phyloP scores from a whole-genome alignment of 495 filamentous ascomycete genomes.

The Penicillium argentinense region DNA sequence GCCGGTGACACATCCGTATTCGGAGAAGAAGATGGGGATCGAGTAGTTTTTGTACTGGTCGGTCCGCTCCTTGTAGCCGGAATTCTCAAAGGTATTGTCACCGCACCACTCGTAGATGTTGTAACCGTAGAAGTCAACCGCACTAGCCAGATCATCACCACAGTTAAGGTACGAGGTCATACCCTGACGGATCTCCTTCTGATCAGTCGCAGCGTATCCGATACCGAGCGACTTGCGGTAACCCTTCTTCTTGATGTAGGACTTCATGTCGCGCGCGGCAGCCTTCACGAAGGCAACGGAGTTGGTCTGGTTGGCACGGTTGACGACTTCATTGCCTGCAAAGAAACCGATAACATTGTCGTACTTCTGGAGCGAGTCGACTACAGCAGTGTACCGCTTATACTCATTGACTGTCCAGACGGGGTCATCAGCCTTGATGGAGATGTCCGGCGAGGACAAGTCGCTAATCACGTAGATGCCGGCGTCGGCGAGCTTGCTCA shows the following conservation, averaged over 20 bases:
- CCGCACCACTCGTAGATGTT: slow-evolving; percentile 99
- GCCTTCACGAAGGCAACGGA: slow-evolving; percentile 89
- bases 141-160: slow-evolving; percentile 54
- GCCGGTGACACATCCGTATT: slow-evolving; percentile 89
- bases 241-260: slow-evolving; percentile 74
- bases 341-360: slow-evolving; percentile 91
- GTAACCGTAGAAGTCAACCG: slow-evolving; percentile 96
- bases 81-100: slow-evolving; percentile 63
- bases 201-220: slow-evolving; percentile 92
- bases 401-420: slow-evolving; percentile 74
- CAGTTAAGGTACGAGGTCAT: slow-evolving; percentile 93
- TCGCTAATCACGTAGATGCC: slow-evolving; percentile 94
- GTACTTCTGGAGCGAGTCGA: slow-evolving; percentile 76
- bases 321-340: slow-evolving; percentile 92
- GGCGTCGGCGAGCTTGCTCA: slow-evolving; percentile 73
- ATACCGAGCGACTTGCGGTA: slow-evolving; percentile 74
- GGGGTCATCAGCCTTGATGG: slow-evolving; percentile 78
- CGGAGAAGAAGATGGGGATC: slow-evolving; percentile 92
- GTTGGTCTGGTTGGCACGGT: slow-evolving; percentile 70
- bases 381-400: slow-evolving; percentile 72
- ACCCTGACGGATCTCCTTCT: slow-evolving; percentile 67
- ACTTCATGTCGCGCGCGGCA: slow-evolving; percentile 83
- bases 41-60: slow-evolving; percentile 80
- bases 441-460: slow-evolving; percentile 73
- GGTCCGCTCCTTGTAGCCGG: slow-evolving; percentile 75